Evolutionary conservation across 2,329 filamentous ascomycete genomes (phyloP).

Genomic region (Emericellopsis cladophorae): DNA sequence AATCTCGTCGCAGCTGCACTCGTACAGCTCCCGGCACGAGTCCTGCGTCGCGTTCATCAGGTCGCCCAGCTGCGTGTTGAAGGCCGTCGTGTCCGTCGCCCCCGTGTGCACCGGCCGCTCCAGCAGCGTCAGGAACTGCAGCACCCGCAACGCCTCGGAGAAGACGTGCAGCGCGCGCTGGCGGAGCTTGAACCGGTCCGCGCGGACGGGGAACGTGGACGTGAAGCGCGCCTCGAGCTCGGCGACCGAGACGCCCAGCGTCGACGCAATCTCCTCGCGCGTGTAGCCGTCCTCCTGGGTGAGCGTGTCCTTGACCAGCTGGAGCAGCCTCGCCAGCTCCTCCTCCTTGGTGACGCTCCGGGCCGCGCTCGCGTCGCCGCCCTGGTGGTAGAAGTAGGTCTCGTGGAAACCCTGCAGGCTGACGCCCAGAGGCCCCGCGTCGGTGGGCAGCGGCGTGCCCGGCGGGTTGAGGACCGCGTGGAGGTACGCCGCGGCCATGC

Average conservation of each 20-base stretch:
- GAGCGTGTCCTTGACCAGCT: constrained; percentile 58
- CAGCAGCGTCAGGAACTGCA: constrained; percentile 73
- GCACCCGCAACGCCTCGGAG: constrained; percentile 73
- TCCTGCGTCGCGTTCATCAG: constrained; percentile 84
- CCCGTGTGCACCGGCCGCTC: constrained; percentile 29
- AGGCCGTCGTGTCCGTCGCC: constrained; percentile 34
- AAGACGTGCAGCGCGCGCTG: constrained; percentile 88
- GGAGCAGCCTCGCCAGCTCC: constrained; percentile 63
- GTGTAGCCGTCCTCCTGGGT: constrained; percentile 76
- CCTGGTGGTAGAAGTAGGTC: constrained; percentile 52
- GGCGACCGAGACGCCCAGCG: constrained; percentile 54
- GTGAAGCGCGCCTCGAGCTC: constrained; percentile 71
- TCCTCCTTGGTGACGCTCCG: constrained; percentile 35
- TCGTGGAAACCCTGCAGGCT: constrained; percentile 82
- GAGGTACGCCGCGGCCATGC: constrained; percentile 64
- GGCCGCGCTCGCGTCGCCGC: constrained; percentile 24
- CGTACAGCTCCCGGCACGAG: constrained; percentile 76
- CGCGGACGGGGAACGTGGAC: constrained; percentile 78
- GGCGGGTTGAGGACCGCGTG: constrained; percentile 44
- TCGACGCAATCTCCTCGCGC: constrained; percentile 65
- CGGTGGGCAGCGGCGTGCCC: constrained; percentile 52
- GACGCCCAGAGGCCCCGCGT: constrained; percentile 71
- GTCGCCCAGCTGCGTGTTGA: constrained; percentile 60
- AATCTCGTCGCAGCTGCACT: constrained; percentile 88
- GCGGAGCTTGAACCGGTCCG: constrained; percentile 74